These are phyloP conservation scores for Leptographium procerum DNA, from an alignment of 2,329 filamentous ascomycete species.

Conservation along the genomic window DNA sequence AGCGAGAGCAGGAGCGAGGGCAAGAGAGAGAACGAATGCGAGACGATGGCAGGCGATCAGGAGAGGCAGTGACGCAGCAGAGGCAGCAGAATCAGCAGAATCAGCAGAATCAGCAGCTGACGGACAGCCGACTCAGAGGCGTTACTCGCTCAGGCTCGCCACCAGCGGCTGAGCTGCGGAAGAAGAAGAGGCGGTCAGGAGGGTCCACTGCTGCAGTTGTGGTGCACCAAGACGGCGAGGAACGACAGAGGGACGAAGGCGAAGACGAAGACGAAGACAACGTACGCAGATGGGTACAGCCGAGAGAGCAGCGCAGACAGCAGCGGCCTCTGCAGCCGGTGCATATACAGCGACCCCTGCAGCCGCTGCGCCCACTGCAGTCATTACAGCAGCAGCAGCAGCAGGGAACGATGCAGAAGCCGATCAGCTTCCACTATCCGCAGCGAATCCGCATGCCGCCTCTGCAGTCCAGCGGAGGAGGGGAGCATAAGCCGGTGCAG, in stretches of 20 bases:
- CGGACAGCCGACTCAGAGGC: too few species aligned
- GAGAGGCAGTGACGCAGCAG: neutral
- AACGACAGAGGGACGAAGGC: neutral
- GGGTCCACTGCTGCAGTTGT: neutral
- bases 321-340: neutral
- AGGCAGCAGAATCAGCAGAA: too few species aligned
- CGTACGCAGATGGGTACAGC: neutral
- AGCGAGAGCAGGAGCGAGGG: neutral
- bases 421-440: slow-evolving; percentile 20
- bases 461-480: neutral
- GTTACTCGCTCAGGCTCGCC: neutral
- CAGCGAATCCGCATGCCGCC: slow-evolving; percentile 14
- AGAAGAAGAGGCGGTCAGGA: neutral
- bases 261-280: neutral
- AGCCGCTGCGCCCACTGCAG: neutral
- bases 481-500: too few species aligned
- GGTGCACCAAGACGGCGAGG: slow-evolving; percentile 5
- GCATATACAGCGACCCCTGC: slow-evolving; percentile 2
- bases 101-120: too few species aligned
- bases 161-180: neutral
- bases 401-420: neutral
- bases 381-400: neutral
- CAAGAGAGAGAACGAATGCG: too few species aligned
- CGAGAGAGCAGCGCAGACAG: neutral
- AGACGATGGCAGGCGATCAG: neutral